Base-by-base conservation (phyloP, 2,329 filamentous ascomycete species). In the Claviceps cyperi region DNA sequence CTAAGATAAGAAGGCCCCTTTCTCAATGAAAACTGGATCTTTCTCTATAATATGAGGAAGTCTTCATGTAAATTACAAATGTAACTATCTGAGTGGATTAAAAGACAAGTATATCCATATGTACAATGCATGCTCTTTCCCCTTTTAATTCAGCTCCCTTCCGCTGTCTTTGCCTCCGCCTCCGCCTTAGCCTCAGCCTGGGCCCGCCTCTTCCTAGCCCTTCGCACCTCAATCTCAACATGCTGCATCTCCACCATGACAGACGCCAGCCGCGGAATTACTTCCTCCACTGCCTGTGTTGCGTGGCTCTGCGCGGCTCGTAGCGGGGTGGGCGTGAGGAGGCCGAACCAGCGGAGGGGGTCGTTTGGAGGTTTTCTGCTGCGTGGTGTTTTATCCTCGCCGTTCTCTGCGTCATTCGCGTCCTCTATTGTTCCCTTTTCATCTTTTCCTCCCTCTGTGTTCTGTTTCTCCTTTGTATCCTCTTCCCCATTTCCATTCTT, bases 151-250 rank as follows among this genome's bases (percentile, higher is more conserved):
- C 17, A 11, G 39, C 39, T 4, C 40, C 32, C 32, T 15, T 17
- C 28, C 8, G 11, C 22, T 40, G 13, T 14, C 41, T 11, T 19
- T 39, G 15, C 37, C 4, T 36, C n/a, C 5, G 3, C 19, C 8
- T 7, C 17, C 0, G 17, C 35, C 15, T 14, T 32, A 4, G 28
- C 63, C 53, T 68, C 67, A 1, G 66, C 68, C 61, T 77, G 78
- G 24, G 70, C 69, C 37, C 74, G 66, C 64, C 62, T 72, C 66
- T 81, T 80, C 51, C 73, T 67, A 37, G 74, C 76, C 51, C 83
- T 69, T 38, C 83, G 72, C 49, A 91, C 80, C 56, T 84, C 76
- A 48, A 82, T 78, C 67, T 89, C 84, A 5, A 86, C 61, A n/a
- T 66, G 66, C 14, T 71, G 69, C 75, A 91, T 80, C 58, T 79